These are phyloP conservation scores for Massariosphaeria phaeospora DNA, from an alignment of 495 filamentous ascomycete genomes.

Conservation along the genomic window DNA sequence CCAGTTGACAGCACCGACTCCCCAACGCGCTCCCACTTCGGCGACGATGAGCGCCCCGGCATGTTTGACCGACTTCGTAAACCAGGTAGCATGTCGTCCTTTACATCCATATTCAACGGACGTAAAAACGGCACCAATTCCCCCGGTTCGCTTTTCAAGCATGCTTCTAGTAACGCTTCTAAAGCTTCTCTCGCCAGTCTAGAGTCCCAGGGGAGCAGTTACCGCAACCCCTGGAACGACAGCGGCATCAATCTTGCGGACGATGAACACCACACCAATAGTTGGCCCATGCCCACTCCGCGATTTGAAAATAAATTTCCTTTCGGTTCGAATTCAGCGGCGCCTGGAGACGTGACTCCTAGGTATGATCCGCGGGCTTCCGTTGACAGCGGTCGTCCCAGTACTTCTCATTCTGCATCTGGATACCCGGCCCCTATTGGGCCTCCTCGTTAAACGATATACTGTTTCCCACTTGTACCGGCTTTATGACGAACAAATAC, in stretches of 20 bases:
- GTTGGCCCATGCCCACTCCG: conserved; percentile 34
- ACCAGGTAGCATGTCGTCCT: conserved; percentile 86
- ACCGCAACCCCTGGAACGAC: conserved; percentile 96
- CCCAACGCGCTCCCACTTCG: conserved; percentile 73
- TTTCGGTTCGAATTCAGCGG: conserved; percentile 28
- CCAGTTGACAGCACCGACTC: conserved; percentile 71
- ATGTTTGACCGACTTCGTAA: conserved; percentile 86
- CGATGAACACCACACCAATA: conserved; percentile 59
- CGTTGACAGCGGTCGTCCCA: conserved; percentile 84
- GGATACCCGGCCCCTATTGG: conserved; percentile 46
- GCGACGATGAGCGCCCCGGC: conserved; percentile 66
- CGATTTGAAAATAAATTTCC: conserved; percentile 32
- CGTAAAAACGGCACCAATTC: conserved; percentile 87
- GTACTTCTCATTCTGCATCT: conserved; percentile 76
- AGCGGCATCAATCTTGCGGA: conserved; percentile 88
- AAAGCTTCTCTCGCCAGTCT: conserved; percentile 91
- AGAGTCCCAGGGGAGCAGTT: conserved; percentile 85
- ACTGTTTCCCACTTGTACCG: conserved; percentile 14
- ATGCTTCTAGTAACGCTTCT: conserved; percentile 87
- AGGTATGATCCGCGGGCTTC: conserved; percentile 59
- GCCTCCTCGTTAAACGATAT: conserved; percentile 38
- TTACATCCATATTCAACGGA: conserved; percentile 85
- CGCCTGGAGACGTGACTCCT: conserved; percentile 34
- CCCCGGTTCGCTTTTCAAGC: conserved; percentile 76
- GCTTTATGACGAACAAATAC: conserved; percentile 32